Evolutionary conservation across 2,329 filamentous ascomycete genomes (phyloP), one percentile per base, ranked within the genome.

Genomic region (Alternaria sp.): DNA sequence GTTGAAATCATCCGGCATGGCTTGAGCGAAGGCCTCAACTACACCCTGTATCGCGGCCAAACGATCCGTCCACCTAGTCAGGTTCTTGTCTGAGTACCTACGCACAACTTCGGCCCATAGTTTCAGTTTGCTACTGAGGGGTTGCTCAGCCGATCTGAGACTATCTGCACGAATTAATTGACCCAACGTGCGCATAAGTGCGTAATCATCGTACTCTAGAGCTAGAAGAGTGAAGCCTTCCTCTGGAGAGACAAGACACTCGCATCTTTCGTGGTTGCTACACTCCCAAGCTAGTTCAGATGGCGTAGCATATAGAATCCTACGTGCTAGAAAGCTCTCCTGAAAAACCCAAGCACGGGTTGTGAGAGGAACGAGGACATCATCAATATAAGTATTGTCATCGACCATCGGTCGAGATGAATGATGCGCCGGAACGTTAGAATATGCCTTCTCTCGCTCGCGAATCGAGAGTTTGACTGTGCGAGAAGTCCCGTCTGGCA

Each of bases 301-400:
- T 48, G 52, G 43, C 9, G 52, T 55, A 41, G 52, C 52, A 48
- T 55, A 55, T 26, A 55, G 24, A 7, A 48, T 55, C n/a, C 42
- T 47, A 24, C 52, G 42, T 28, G 42, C 42, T 11, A 55, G 20
- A 2, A 48, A 48, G 8, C 12, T 39, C 39, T 55, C 52, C 20
- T 55, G 52, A 4, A 48, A 47, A 11, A 32, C 52, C 52, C 42
- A 55, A 14, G 42, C 52, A 34, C 52, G 52, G 18, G 32, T 39
- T 7, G 30, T 39, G n/a, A 55, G 52, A 8, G 52, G 52, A 3
- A 39, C 18, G 20, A 47, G 30, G 18, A 36, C 7, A 20, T 48
- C 18, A 18, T 48, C 18, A 5, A 48, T 48, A 7, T 24, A 14
- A 22, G 39, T 22, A 28, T 22, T 5, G 3, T 8, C 30, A 8